phyloP scores from a whole-genome alignment of 163 green algal species.

The Coccomyxa subellipsoidea region DNA sequence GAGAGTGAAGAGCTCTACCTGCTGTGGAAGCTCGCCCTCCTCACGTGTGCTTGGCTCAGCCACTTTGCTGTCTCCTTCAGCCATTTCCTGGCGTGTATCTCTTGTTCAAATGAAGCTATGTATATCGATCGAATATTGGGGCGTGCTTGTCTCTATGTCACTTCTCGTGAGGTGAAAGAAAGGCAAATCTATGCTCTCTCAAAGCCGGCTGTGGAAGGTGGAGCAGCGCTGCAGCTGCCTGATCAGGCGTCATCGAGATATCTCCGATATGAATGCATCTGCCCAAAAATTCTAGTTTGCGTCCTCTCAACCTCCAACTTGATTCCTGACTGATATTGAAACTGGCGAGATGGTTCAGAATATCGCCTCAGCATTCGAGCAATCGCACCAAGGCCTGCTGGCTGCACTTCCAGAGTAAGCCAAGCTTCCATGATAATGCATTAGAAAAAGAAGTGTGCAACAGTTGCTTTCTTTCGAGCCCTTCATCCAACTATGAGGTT shows the following conservation, averaged over 20 bases:
- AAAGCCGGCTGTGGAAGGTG: not conserved
- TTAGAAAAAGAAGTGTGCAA: too few relatives aligned
- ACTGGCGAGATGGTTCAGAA: not conserved
- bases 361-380: not conserved
- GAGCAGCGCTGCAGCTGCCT: too few relatives aligned
- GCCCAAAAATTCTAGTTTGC: too few relatives aligned
- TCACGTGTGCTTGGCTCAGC: not conserved
- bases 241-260: too few relatives aligned
- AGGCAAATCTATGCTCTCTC: not conserved
- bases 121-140: too few relatives aligned
- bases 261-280: too few relatives aligned
- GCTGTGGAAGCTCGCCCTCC: constrained; percentile 14
- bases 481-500: not conserved
- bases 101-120: too few relatives aligned
- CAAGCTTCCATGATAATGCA: too few relatives aligned
- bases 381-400: not conserved
- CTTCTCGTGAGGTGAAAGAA: not conserved
- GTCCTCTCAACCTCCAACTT: too few relatives aligned
- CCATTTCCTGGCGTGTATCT: not conserved
- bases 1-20: not conserved
- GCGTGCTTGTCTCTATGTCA: too few relatives aligned
- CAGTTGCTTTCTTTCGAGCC: not conserved
- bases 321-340: not conserved
- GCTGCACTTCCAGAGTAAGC: not conserved
- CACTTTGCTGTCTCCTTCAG: not conserved